Evolutionary conservation across 2,329 filamentous ascomycete species (phyloP), one percentile per base, ranked within the genome.

Genomic region (Chaetomiaceae sp.): DNA sequence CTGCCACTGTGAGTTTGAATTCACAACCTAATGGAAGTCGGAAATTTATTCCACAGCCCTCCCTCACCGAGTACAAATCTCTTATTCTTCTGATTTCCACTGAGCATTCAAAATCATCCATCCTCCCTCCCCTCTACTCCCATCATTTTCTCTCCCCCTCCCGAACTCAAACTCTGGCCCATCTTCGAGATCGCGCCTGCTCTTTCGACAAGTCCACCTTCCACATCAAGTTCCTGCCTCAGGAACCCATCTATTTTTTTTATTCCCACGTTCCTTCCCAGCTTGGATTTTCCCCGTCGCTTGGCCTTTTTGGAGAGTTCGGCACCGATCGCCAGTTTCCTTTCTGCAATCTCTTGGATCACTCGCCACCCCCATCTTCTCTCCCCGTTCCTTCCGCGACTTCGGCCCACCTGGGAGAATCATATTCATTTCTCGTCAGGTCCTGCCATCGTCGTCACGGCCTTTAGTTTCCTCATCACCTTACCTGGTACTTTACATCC

Each of bases 361-460:
- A 16, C 38, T 40, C 42, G 13, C 23, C 27, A n/a, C 31, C 19
- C 21, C 21, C 17, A 34, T 48, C 31, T 20, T 48, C 44, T 25
- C 31, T 20, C 44, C 44, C 19, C 48, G 39, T 44, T 49, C 53
- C 34, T 23, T 39, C 34, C 21, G 46, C 41, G 25, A n/a, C 23
- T 40, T 25, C 30, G 14, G 23, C 9, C 30, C 27, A 20, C 39
- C 41, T 41, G 48, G 48, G 45, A 43, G 37, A 51, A 53, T 30
- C 25, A 44, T 44, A 20, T 39, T 53, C 44, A 44, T 39, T 48
- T 46, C 44, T 46, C 50, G 47, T 55, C 56, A 57, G 54, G 54
- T 44, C 44, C 55, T 12, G 12, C 52, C 35, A 35, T 41, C 8
- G 30, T 23, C 21, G 20, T 14, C 38, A 37, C 20, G 38, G 13